Evolutionary conservation across 371 early-diverging fungal genomes (phyloP), one percentile per base, ranked within the genome.

Genomic region (Dinochytrium kinnereticum): DNA sequence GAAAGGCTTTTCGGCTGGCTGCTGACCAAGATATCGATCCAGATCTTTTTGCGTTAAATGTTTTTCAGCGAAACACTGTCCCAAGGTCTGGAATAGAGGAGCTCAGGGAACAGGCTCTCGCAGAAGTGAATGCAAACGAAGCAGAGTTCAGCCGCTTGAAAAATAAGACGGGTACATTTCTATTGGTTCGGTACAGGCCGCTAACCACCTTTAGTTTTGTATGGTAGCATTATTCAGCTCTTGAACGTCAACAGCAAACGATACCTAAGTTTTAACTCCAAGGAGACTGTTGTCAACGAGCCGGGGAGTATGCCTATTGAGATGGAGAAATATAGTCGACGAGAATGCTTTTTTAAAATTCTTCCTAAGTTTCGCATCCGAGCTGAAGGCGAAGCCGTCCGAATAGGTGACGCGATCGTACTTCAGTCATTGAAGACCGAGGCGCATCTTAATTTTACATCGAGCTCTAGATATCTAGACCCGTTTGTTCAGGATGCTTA

Each of bases 351-450:
- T 59, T 89, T 89, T 72, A 75, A 81, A 49, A 86, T 89, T 66
- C 73, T 87, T 71, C 89, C 89, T 19, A 79, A 85, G n/a, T 86
- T 84, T 59, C 51, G 85, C 1, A 87, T 89, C 59, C 78, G 87
- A 15, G 85, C 84, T 13, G 88, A 87, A 33, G 88, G 89, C 21
- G 89, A 89, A 69, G 81, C 82, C 33, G 84, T 89, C 1, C 78
- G 85, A 3, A 59, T 86, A 10, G 84, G 84, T 17, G 89, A 89
- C 28, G 82, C 82, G 1, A 74, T 89, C 5, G 85, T 87, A 10
- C 75, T 89, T 21, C 83, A 86, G 59, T 87, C 84, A 57, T 74
- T 87, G n/a, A 74, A 81, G 36, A 84, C 86, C 2, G 89, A 86
- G 70, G 85, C 84, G 1, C 84, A 83, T 71, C 71, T 89, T 13